A percentile compares a stretch with the other conserved stretches of the same genome.
phyloP scores from a whole-genome alignment of 225 moss, liverwort and hornwort species.

The Sphagnum tenellum region DNA sequence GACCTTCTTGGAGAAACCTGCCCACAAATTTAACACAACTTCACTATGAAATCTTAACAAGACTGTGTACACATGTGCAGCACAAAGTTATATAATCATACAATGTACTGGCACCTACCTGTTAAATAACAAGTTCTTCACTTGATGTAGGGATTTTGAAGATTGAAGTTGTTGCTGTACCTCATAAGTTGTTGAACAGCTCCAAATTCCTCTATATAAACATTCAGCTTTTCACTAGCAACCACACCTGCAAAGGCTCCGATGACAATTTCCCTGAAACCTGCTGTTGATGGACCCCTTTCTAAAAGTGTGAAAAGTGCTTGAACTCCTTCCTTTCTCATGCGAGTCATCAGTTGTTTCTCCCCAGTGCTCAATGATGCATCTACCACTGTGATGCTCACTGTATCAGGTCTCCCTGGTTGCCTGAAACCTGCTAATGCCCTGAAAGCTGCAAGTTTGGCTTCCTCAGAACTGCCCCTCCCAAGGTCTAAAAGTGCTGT shows the following conservation, averaged over 20 bases:
- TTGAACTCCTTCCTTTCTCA: slow-evolving; percentile 31
- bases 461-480: slow-evolving; percentile 17
- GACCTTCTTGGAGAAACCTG: slow-evolving; percentile 57
- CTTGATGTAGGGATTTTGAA: too few relatives aligned
- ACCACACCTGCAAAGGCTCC: slow-evolving; percentile 45
- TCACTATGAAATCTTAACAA: too few relatives aligned
- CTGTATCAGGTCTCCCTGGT: background rate
- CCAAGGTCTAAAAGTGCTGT: slow-evolving; percentile 37
- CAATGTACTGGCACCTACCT: too few relatives aligned
- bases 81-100: too few relatives aligned
- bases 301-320: slow-evolving; percentile 25
- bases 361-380: slow-evolving; percentile 3
- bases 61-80: too few relatives aligned
- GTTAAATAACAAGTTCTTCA: too few relatives aligned
- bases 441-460: slow-evolving; percentile 29
- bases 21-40: background rate
- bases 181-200: slow-evolving; percentile 60
- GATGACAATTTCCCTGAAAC: slow-evolving; percentile 37
- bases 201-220: slow-evolving; percentile 18
- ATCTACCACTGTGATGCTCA: background rate
- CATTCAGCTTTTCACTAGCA: slow-evolving; percentile 45
- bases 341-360: background rate
- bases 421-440: slow-evolving; percentile 31
- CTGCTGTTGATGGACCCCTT: slow-evolving; percentile 22
- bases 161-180: slow-evolving; percentile 10